Conservation (phyloP, 2,329 filamentous ascomycete genomes). For the Colletotrichum theobromicola region DNA sequence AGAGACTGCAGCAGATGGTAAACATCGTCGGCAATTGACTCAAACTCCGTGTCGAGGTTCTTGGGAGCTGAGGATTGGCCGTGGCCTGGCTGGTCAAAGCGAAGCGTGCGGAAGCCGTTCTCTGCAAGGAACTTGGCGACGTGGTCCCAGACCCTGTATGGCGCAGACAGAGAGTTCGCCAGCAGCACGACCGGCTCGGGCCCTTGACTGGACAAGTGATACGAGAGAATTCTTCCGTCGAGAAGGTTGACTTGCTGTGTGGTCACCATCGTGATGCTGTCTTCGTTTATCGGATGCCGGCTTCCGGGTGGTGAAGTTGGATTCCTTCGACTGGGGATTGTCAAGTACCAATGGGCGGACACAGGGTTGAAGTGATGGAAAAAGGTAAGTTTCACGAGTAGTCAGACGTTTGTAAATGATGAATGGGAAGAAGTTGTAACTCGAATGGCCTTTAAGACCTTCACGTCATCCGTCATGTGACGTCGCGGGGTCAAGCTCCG, state of each 20-base stretch:
- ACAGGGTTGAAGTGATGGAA: neutral
- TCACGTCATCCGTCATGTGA: conserved; percentile 21
- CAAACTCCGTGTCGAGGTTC: conserved; percentile 41
- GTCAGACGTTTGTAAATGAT: neutral
- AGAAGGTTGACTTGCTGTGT: conserved; percentile 27
- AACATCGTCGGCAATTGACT: conserved; percentile 42
- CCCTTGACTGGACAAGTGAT: conserved; percentile 30
- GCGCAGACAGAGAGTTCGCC: conserved; percentile 43
- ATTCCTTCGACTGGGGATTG: neutral
- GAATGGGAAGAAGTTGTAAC: neutral
- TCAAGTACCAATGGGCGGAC: neutral
- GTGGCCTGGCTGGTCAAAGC: conserved; percentile 50
- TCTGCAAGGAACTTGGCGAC: conserved; percentile 38
- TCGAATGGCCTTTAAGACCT: neutral
- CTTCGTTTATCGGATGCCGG: conserved; percentile 29
- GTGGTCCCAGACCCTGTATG: conserved; percentile 42
- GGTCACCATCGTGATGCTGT: conserved; percentile 22
- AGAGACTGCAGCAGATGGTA: conserved; percentile 36
- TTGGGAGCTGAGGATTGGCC: conserved; percentile 39
- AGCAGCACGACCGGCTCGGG: conserved; percentile 39
- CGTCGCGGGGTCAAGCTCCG: conserved; percentile 14
- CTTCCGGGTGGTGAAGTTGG: neutral
- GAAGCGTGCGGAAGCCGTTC: conserved; percentile 43
- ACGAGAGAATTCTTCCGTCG: conserved; percentile 32
- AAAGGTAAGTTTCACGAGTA: too few species aligned